Evolutionary conservation across 1,284 basidiomycete genomes (phyloP).

Genomic region (Ustilago loliicola): DNA sequence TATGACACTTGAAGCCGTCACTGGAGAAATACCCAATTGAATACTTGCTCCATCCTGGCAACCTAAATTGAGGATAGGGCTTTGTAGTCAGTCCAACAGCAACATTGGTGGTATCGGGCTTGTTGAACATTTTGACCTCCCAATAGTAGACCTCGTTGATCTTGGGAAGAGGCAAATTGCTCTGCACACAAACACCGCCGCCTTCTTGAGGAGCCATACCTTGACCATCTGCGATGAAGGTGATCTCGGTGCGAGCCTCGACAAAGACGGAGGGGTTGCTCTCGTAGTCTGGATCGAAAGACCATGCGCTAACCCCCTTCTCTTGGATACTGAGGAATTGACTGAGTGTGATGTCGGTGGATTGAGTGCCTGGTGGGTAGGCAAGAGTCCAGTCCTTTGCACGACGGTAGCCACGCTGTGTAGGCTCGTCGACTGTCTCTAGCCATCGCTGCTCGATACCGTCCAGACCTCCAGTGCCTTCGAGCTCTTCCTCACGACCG

Average conservation of each 20-base stretch:
- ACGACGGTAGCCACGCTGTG: conserved; percentile 81
- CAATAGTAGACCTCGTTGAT: conserved; percentile 71
- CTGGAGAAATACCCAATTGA: conserved; percentile 95
- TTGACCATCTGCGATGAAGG: conserved; percentile 68
- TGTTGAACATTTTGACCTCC: conserved; percentile 71
- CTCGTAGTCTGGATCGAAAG: conserved; percentile 70
- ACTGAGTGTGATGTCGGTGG: conserved; percentile 69
- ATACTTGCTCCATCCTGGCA: conserved; percentile 81
- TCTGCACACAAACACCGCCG: conserved; percentile 67
- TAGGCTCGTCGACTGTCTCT: conserved; percentile 81
- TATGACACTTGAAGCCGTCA: conserved; percentile 96
- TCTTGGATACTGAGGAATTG: conserved; percentile 70
- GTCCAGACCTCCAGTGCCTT: conserved; percentile 90
- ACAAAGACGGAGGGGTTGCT: conserved; percentile 68
- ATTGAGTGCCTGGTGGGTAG: conserved; percentile 53
- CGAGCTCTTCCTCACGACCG: conserved; percentile 78
- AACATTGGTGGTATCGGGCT: conserved; percentile 65
- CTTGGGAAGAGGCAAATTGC: conserved; percentile 69
- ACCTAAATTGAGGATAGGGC: conserved; percentile 68
- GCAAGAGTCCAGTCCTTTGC: conserved; percentile 81
- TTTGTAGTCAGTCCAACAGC: conserved; percentile 68
- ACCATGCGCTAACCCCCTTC: conserved; percentile 70
- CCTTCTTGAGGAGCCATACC: conserved; percentile 69
- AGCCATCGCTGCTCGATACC: conserved; percentile 93
- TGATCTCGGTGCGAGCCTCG: conserved; percentile 68